Conservation (phyloP, 768 basidiomycete genomes). For the Coprinopsis marcescibilis region DNA sequence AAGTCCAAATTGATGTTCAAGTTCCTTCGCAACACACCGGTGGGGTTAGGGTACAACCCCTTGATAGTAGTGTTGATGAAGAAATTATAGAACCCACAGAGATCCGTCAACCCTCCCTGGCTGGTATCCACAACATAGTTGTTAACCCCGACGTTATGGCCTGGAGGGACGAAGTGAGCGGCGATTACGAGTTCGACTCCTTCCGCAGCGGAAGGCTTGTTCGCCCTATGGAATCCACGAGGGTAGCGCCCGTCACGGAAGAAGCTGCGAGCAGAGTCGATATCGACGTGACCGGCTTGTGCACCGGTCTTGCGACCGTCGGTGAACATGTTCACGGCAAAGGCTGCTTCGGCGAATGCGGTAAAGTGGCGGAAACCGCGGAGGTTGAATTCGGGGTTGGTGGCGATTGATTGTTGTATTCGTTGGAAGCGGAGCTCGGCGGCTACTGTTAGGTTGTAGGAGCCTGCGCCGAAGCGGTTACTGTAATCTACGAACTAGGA, state of each 20-base stretch:
- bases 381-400: conserved; percentile 16
- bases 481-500: conserved; percentile 14
- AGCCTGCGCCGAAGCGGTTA: conserved; percentile 15
- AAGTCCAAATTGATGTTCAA: conserved; percentile 12
- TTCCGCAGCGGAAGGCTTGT: conserved; percentile 1
- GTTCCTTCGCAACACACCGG: conserved; percentile 10
- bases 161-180: conserved; percentile 12
- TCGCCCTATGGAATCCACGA: conserved; percentile 12
- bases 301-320: conserved; percentile 12
- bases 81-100: conserved; percentile 14
- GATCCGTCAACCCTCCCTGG: conserved; percentile 5
- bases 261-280: conserved; percentile 14
- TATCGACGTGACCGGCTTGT: conserved; percentile 10
- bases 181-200: not conserved
- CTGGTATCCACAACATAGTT: conserved; percentile 12
- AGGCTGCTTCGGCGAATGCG: conserved; percentile 13
- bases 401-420: conserved; percentile 14
- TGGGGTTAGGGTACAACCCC: conserved; percentile 16
- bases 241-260: conserved; percentile 14
- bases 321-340: conserved; percentile 13
- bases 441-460: conserved; percentile 15
- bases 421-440: conserved; percentile 13
- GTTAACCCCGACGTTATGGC: conserved; percentile 13
- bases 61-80: conserved; percentile 15
- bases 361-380: conserved; percentile 12